These are phyloP conservation scores for Yamadazyma sp. DNA, from an alignment of 805 yeast genomes.

Conservation along the genomic window DNA sequence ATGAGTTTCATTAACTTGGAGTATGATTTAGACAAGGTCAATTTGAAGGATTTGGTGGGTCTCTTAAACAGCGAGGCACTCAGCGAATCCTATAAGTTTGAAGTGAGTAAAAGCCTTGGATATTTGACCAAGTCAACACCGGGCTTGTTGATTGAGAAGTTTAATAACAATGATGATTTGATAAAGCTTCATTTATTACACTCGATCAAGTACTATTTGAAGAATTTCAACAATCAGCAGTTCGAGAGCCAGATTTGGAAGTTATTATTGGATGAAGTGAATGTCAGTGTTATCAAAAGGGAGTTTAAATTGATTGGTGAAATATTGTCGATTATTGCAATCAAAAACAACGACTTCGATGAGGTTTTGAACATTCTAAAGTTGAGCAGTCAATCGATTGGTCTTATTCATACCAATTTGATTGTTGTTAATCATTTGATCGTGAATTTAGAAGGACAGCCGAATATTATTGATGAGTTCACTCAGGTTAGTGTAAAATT, in stretches of 20 bases:
- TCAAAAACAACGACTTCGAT: constrained; percentile 17
- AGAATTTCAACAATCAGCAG: constrained; percentile 21
- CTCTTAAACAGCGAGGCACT: constrained; percentile 26
- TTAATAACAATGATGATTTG: constrained; percentile 12
- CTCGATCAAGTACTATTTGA: constrained; percentile 23
- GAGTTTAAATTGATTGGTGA: constrained; percentile 37
- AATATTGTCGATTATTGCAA: constrained; percentile 28
- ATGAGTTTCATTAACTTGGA: constrained; percentile 14
- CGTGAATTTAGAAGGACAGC: constrained; percentile 1
- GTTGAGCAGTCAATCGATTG: constrained; percentile 13
- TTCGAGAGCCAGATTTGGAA: constrained; percentile 25
- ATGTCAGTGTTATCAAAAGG: constrained; percentile 12
- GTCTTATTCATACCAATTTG: constrained; percentile 28
- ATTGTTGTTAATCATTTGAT: constrained; percentile 32
- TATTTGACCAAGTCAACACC: constrained; percentile 41
- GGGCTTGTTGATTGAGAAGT: constrained; percentile 28
- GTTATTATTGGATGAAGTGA: constrained; percentile 14
- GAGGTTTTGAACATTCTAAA: constrained; percentile 17
- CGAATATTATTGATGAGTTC: constrained; percentile 15
- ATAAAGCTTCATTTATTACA: constrained; percentile 18
- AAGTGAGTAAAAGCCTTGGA: constrained; percentile 56
- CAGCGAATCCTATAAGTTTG: constrained; percentile 38
- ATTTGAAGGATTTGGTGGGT: constrained; percentile 7
- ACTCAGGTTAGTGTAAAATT: constrained; percentile 18
- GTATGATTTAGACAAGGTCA: constrained; percentile 4